Base-by-base conservation (phyloP, 2,329 filamentous ascomycete genomes). In the Dendrostoma leiphaemia region DNA sequence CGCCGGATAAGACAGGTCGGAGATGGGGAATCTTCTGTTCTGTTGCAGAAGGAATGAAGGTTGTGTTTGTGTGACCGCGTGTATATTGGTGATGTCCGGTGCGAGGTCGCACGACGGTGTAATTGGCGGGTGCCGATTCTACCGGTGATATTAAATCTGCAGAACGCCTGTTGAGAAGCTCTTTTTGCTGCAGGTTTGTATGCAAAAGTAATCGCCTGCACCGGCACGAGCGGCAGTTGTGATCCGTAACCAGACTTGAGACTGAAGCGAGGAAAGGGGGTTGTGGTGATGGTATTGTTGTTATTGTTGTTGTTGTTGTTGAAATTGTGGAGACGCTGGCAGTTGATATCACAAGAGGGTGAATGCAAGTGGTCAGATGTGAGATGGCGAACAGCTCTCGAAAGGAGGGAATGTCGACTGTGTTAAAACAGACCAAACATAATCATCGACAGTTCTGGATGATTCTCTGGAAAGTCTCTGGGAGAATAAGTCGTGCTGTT, bases 1-100 rank as follows among this genome's bases (percentile, higher is more conserved):
- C 12, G 49, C 38, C 38, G 60, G 59, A 50, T 47, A 61, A 51
- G 32, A n/a, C n/a, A n/a, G n/a, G n/a, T n/a, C n/a, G n/a, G n/a
- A n/a, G n/a, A n/a, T n/a, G n/a, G n/a, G n/a, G n/a, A n/a, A n/a
- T n/a, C n/a, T n/a, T n/a, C n/a, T n/a, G n/a, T n/a, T n/a, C 29
- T 44, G 53, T 29, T 26, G 47, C 26, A 40, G 28, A 10, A 29
- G 45, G 17, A n/a, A 32, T 41, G 44, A 34, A 32, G 26, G 29
- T 23, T 23, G 34, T 23, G 21, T 37, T 37, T 38, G 31, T 23
- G 48, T 51, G 48, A 37, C 17, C 37, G 35, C 44, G 48, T 32
- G 45, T 48, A 43, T 28, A 34, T 17, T 34, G 38, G 37, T 34
- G 28, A 26, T 26, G 17, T 32, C n/a, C 13, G 51, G 32, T 49